phyloP scores from a whole-genome alignment of 2,329 filamentous ascomycete genomes.

The Diplodia seriata region DNA sequence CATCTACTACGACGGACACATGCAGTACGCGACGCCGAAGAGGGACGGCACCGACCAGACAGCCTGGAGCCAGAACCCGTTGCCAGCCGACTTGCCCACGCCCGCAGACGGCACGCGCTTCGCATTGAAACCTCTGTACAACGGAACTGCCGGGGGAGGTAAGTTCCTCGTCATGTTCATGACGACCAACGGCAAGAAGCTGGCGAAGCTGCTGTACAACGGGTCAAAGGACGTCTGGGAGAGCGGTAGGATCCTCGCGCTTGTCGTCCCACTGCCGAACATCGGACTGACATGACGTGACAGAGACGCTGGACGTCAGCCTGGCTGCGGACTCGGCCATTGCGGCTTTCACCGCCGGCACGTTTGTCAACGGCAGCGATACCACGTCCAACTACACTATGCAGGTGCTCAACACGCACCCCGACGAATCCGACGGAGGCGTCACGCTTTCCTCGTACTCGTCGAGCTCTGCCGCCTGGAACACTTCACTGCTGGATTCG shows the following conservation, averaged over 20 bases:
- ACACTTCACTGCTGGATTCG: neutral
- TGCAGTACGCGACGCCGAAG: neutral
- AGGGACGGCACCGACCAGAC: no score
- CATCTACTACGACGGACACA: neutral
- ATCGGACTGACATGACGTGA: no score
- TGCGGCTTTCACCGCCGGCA: neutral
- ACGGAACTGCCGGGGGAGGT: neutral
- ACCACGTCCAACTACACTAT: neutral
- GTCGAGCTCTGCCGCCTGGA: neutral
- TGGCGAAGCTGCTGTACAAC: neutral
- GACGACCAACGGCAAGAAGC: neutral
- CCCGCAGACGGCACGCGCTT: neutral
- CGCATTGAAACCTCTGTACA: neutral
- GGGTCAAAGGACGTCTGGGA: neutral
- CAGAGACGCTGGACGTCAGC: neutral
- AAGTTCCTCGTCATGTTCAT: neutral
- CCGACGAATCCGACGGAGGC: neutral
- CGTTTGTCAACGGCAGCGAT: neutral
- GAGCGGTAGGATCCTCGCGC: neutral
- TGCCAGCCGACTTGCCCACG: neutral
- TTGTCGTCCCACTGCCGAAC: no score
- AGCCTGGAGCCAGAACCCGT: neutral
- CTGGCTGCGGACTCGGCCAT: neutral
- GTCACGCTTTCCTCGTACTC: constrained; percentile 3
- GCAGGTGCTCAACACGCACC: neutral